phyloP scores from a whole-genome alignment of 805 yeast genomes.

The Maudiozyma serrabonitensis region DNA sequence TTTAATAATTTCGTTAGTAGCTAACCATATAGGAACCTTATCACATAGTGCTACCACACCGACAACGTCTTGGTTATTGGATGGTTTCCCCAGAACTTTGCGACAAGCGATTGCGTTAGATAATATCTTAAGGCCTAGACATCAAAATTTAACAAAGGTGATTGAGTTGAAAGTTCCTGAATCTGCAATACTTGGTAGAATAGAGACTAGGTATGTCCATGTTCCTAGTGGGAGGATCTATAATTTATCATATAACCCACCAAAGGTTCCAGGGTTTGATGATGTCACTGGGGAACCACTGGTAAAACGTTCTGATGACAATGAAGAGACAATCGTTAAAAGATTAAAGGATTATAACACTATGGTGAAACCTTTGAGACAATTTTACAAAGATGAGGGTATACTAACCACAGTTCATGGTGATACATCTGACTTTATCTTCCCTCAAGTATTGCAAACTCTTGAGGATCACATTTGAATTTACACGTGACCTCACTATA shows the following conservation, averaged over 20 bases:
- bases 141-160: constrained; percentile 56
- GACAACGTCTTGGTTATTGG: constrained; percentile 55
- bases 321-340: constrained; percentile 56
- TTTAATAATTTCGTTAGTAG: constrained; percentile 40
- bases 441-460: constrained; percentile 46
- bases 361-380: constrained; percentile 54
- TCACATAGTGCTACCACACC: constrained; percentile 20
- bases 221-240: constrained; percentile 77
- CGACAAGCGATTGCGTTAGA: constrained; percentile 59
- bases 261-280: constrained; percentile 69
- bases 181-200: constrained; percentile 67
- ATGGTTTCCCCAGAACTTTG: constrained; percentile 84
- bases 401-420: constrained; percentile 56
- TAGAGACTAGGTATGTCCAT: constrained; percentile 81
- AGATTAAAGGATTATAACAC: constrained; percentile 55
- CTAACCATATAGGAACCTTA: constrained; percentile 33
- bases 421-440: constrained; percentile 73
- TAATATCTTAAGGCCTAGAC: constrained; percentile 22
- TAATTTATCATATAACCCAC: constrained; percentile 81
- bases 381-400: constrained; percentile 43
- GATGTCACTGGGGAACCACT: constrained; percentile 87
- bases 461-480: background rate
- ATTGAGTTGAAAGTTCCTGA: constrained; percentile 84
- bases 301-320: constrained; percentile 74
- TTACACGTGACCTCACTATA: background rate